A percentile compares a stretch with the other conserved stretches of the same genome.
Evolutionary conservation across 2,329 filamentous ascomycete genomes (phyloP).

Genomic region (Aureobasidium zeae): DNA sequence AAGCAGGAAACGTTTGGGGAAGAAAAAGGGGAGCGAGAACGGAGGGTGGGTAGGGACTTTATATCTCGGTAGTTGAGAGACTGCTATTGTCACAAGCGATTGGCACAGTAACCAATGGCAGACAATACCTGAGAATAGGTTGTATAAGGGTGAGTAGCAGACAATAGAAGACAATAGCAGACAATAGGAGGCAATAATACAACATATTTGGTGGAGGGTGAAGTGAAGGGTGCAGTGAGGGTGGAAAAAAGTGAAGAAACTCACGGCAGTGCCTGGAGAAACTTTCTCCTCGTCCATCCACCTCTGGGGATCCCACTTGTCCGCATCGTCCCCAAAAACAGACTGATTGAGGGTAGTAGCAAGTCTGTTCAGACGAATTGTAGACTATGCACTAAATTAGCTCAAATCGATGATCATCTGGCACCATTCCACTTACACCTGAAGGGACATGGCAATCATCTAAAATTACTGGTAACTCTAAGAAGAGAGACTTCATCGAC

Average conservation of each 20-base stretch:
- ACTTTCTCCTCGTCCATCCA: neutral
- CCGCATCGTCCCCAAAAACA: conserved; percentile 14
- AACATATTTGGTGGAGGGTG: neutral
- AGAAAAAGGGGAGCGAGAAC: neutral
- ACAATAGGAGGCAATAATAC: neutral
- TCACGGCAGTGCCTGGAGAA: neutral
- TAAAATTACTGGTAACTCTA: neutral
- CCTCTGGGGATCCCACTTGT: conserved; percentile 13
- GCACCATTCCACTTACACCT: neutral
- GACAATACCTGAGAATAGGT: conserved; percentile 3
- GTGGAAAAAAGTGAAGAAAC: neutral
- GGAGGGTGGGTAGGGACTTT: neutral
- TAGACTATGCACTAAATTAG: conserved; percentile 12
- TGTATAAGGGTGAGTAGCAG: neutral
- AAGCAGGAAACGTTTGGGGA: neutral
- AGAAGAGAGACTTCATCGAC: neutral
- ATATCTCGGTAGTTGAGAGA: neutral
- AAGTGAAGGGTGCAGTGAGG: neutral
- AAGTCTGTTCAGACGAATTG: conserved; percentile 15
- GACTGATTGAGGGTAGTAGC: conserved; percentile 14
- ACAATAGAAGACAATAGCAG: neutral
- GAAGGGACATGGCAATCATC: neutral
- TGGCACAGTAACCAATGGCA: neutral
- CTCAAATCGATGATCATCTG: neutral
- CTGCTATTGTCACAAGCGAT: neutral